Evolutionary conservation across 2,329 filamentous ascomycete genomes (phyloP).

Genomic region (Ophiocordyceps camponoti-saundersi): DNA sequence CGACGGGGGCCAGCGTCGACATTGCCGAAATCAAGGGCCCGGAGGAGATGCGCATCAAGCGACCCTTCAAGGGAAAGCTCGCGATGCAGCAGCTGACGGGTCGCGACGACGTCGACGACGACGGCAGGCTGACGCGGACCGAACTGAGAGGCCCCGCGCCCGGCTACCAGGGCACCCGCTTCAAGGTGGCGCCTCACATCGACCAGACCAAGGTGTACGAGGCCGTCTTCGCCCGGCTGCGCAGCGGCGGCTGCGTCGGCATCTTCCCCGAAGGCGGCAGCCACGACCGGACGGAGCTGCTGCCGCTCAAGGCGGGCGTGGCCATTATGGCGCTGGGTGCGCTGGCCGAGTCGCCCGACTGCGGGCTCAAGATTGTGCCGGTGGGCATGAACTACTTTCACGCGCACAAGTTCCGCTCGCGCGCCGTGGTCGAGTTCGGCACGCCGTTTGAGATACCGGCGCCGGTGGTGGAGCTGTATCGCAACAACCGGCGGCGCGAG

Average conservation of each 20-base stretch:
- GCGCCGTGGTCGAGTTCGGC: slow-evolving; percentile 91
- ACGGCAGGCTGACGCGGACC: slow-evolving; percentile 44
- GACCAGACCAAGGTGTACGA: slow-evolving; percentile 91
- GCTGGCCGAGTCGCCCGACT: slow-evolving; percentile 68
- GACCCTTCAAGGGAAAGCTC: slow-evolving; percentile 63
- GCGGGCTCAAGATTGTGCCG: slow-evolving; percentile 84
- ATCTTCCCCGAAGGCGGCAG: slow-evolving; percentile 97
- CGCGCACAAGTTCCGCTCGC: slow-evolving; percentile 91
- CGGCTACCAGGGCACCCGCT: slow-evolving; percentile 62
- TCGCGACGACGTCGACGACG: slow-evolving; percentile 50
- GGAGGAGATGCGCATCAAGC: slow-evolving; percentile 73
- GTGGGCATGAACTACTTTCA: slow-evolving; percentile 99
- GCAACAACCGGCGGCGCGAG: slow-evolving; percentile 65
- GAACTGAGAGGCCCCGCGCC: slow-evolving; percentile 34
- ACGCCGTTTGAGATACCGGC: slow-evolving; percentile 69
- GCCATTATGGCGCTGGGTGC: slow-evolving; percentile 95
- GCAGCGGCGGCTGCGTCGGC: slow-evolving; percentile 73
- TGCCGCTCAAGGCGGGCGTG: slow-evolving; percentile 89
- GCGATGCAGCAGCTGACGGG: slow-evolving; percentile 71
- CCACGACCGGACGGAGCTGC: slow-evolving; percentile 79
- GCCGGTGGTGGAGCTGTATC: slow-evolving; percentile 74
- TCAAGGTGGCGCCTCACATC: slow-evolving; percentile 80
- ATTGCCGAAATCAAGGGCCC: slow-evolving; percentile 67
- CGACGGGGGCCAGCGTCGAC: slow-evolving; percentile 61
- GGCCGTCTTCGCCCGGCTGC: slow-evolving; percentile 73